Base-by-base conservation (phyloP, 2,329 filamentous ascomycete genomes). In the Grosmannia penicillata region DNA sequence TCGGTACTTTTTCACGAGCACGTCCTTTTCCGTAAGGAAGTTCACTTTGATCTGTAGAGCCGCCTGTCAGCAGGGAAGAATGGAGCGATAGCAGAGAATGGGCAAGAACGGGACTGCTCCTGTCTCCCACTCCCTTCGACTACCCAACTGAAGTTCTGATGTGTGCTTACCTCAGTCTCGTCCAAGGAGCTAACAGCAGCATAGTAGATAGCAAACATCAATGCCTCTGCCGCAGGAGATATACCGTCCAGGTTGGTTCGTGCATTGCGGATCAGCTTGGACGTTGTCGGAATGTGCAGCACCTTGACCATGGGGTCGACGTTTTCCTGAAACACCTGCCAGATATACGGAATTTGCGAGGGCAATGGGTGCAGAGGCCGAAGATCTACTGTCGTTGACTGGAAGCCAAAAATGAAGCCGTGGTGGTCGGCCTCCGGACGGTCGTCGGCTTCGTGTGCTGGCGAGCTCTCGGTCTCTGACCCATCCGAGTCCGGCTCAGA, bases 321-420 rank as follows among this genome's bases (percentile, higher is more conserved):
- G 40, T 70, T 74, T 32, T 68, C 64, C 0, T 58, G 52, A 43
- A 63, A 75, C 0, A 66, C 52, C 24, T 69, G 57, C 7, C 73
- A 47, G 2, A 74, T 51, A 39, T 70, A 72, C 0, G 67, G 66
- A 1, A 74, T 57, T 37, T 75, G 69, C 0, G 68, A 72, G 0
- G 70, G 66, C 0, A 71, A 47, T 0, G 71, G 71, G 13, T 63
- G 62, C 6, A 70, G 60, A 1, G 63, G 55, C 6, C 53, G 49
- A 4, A 61, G 45, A 47, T 85, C 72, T 21, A 83, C 75, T 45
- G 72, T 73, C n/a, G 70, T 66, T 2, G 80, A 84, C 43, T 71
- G 75, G 53, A 82, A 82, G 8, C 80, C 79, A 45, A 86, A 70
- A 21, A 86, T 64, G 53, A 83, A 87, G 19, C 71, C 70, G 39